These are phyloP conservation scores for peach (Prunus persica) DNA, from an alignment of 306 rosid genomes.

Conservation along the genomic window Prunus_persica_NCBIv2 NC_034015.1:12173001-12173500, in stretches of 20 bases:
- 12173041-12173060: neutral
- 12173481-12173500: slow-evolving; percentile 82
- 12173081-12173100: neutral
- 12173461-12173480: slow-evolving; percentile 85
- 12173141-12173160: neutral
- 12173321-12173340: slow-evolving; percentile 16
- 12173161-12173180: slow-evolving; percentile 65
- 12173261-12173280: neutral
- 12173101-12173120: neutral
- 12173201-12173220: slow-evolving; percentile 79
- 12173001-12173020: neutral
- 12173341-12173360: slow-evolving; percentile 57
- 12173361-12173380: slow-evolving; percentile 82
- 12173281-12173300: neutral
- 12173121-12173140: neutral
- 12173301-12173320: slow-evolving; percentile 9
- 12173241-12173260: slow-evolving; percentile 73
- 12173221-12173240: slow-evolving; percentile 95
- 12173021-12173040: neutral
- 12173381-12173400: slow-evolving; percentile 82
- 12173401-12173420: slow-evolving; percentile 90
- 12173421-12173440: slow-evolving; percentile 95
- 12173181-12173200: slow-evolving; percentile 93
- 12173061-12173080: neutral
- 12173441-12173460: slow-evolving; percentile 82